Evolutionary conservation across 2,329 filamentous ascomycete genomes (phyloP), one percentile per base, ranked within the genome.

Genomic region (Dothideomycetes sp.): DNA sequence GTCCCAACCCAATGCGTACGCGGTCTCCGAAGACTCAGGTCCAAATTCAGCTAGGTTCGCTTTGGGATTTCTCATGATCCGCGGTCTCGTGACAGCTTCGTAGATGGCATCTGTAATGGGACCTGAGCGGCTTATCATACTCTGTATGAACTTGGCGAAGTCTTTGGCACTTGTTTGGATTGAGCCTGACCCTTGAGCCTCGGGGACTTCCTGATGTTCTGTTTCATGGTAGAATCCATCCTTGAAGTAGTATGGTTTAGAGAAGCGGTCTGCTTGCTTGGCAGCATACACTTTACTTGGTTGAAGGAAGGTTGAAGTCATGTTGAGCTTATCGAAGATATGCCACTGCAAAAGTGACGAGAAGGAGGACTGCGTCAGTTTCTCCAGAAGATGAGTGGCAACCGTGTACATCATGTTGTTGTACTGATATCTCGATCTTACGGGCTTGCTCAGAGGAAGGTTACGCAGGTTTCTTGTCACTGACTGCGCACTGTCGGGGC

Each of bases 331-430:
- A 2, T 44, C 45, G 61, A 68, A 72, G 33, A 73, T 54, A 8
- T 52, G 44, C 15, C 61, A 52, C 5, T 52, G 54, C 8, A 73
- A 51, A 29, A 69, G 65, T 4, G 60, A 49, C 0, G 59, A 60
- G 3, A 73, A 54, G 19, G 52, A 50, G 9, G 45, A 45, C 0
- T 60, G 61, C 0, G 59, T 63, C 3, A 69, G 40, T 0, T 49
- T 61, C 46, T 72, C 65, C n/a, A 73, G 49, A 1, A 72, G 58
- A 45, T 72, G 57, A 4, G 62, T 63, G 2, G 63, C 58, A 1
- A 59, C 59, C 2, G 57, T 56, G 47, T 61, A 75, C 62, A 73
- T 72, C 41, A 64, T 55, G 49, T 75, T 74, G 49, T 58, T 64
- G 49, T 75, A 75, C 42, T 66, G 58, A 40, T 58, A 72, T 39